Base-by-base conservation (phyloP, 192 early-diverging fungal genomes). In the Rhizoclosmatium sp. region DNA sequence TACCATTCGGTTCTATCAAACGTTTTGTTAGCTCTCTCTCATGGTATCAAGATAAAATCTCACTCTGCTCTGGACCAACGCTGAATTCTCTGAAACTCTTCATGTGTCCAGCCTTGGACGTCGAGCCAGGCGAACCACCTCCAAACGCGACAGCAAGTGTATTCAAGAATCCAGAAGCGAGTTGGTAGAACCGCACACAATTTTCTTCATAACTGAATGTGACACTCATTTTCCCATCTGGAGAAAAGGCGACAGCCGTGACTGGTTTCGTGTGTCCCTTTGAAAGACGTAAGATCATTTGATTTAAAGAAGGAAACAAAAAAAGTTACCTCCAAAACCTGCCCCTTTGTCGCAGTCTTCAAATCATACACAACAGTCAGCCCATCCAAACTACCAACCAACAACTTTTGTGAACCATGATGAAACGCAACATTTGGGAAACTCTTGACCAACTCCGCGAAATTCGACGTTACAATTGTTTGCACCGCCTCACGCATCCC, bases 361-460 rank as follows among this genome's bases (percentile, higher is more conserved):
- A 96, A 81, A 85, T 97, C 95, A 82, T 93, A 96, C 0, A 96
- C 89, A 48, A 95, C 82, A 2, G 85, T 85, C 2, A 91, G 85
- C 3, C 95, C 95, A 75, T 96, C 93, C 54, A 82, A 64, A 1
- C 91, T 93, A 23, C 94, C 95, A 3, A 94, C 89, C 0, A 89
- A 92, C n/a, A 97, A 81, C 39, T 93, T 89, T 83, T 97, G 95
- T 1, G 88, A 84, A 2, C 80, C 84, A 49, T 85, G 82, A 79
- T 95, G 93, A 79, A 97, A 95, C 45, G 91, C 87, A 40, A 95
- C 83, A 61, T 82, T 91, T 1, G 94, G 92, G 80, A 90, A 94
- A 40, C 80, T 85, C 69, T 80, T 83, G 19, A 88, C 88, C 39
- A 92, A 54, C 68, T 91, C 90, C 2, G 83, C 78, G 81, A 85